These are phyloP conservation scores for Mycena rebaudengoi DNA, from an alignment of 768 basidiomycete genomes.

Conservation along the genomic window DNA sequence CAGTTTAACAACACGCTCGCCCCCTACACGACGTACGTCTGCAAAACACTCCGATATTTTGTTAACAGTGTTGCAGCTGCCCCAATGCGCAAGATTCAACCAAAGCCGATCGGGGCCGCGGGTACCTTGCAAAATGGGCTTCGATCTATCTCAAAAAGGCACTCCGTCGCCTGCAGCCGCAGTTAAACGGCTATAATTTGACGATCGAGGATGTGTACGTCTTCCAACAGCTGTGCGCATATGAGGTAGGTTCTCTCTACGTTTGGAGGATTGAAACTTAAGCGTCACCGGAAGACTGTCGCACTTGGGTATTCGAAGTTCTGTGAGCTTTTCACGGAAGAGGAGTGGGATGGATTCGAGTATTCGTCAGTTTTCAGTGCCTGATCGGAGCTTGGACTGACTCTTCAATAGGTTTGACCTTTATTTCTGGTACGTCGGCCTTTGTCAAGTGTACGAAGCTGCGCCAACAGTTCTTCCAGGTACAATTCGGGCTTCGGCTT, in stretches of 20 bases:
- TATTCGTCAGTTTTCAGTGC: constrained; percentile 66
- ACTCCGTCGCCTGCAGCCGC: constrained; percentile 61
- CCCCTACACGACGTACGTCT: constrained; percentile 76
- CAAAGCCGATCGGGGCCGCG: constrained; percentile 65
- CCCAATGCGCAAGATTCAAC: constrained; percentile 59
- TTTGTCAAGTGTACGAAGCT: constrained; percentile 13
- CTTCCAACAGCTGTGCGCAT: constrained; percentile 86
- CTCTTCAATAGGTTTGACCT: constrained; percentile 61
- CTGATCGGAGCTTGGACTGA: neutral
- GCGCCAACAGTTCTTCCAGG: constrained; percentile 40
- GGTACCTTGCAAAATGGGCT: constrained; percentile 74
- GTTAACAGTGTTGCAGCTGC: constrained; percentile 50
- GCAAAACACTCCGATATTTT: neutral
- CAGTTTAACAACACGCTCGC: constrained; percentile 88
- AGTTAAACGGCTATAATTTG: constrained; percentile 69
- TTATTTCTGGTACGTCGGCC: constrained; percentile 59
- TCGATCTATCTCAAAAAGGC: constrained; percentile 77
- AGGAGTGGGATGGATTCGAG: constrained; percentile 94
- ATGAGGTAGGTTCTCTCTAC: constrained; percentile 65
- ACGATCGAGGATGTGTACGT: constrained; percentile 74
- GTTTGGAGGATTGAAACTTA: neutral
- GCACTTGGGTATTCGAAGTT: constrained; percentile 92
- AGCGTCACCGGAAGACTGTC: constrained; percentile 66
- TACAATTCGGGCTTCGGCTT: constrained; percentile 86
- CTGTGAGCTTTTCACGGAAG: constrained; percentile 88